Conservation (phyloP, 2,329 filamentous ascomycete species). For the Karstenula rhodostoma region DNA sequence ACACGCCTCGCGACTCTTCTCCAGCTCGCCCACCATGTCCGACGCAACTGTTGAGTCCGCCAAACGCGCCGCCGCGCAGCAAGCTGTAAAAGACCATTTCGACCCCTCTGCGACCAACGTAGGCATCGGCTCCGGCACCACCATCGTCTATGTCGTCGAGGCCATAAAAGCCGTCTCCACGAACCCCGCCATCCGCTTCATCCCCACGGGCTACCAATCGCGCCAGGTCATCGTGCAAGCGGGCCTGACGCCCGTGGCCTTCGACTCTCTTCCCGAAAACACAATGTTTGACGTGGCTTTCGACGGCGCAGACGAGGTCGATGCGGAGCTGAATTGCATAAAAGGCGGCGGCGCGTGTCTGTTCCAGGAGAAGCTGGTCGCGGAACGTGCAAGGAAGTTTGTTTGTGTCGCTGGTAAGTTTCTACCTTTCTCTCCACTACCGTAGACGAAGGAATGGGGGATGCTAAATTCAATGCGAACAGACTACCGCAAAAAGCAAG, state of each 20-base stretch:
- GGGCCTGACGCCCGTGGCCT: constrained; percentile 77
- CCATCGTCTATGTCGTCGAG: constrained; percentile 85
- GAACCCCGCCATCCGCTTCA: constrained; percentile 73
- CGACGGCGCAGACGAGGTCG: constrained; percentile 96
- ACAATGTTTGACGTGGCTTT: constrained; percentile 85
- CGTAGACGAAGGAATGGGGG: background rate
- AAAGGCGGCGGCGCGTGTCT: constrained; percentile 98
- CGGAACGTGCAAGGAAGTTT: constrained; percentile 82
- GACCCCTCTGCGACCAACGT: constrained; percentile 68
- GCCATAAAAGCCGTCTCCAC: constrained; percentile 65
- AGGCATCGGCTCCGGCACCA: constrained; percentile 83
- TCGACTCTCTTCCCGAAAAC: constrained; percentile 74
- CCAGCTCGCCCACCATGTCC: constrained; percentile 33
- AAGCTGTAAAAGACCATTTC: constrained; percentile 77
- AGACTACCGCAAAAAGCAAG: constrained; percentile 91
- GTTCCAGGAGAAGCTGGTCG: constrained; percentile 97
- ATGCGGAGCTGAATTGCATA: constrained; percentile 93
- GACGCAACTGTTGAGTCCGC: constrained; percentile 68
- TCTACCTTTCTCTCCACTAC: background rate
- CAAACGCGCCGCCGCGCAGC: constrained; percentile 77
- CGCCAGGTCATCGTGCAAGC: constrained; percentile 84
- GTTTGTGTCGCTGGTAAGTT: constrained; percentile 80
- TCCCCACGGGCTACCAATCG: constrained; percentile 91
- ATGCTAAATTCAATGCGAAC: constrained; percentile 8
- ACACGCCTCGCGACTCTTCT: constrained; percentile 12